Base-by-base conservation (phyloP, 2,329 filamentous ascomycete species). In the Scedosporium minutisporum region DNA sequence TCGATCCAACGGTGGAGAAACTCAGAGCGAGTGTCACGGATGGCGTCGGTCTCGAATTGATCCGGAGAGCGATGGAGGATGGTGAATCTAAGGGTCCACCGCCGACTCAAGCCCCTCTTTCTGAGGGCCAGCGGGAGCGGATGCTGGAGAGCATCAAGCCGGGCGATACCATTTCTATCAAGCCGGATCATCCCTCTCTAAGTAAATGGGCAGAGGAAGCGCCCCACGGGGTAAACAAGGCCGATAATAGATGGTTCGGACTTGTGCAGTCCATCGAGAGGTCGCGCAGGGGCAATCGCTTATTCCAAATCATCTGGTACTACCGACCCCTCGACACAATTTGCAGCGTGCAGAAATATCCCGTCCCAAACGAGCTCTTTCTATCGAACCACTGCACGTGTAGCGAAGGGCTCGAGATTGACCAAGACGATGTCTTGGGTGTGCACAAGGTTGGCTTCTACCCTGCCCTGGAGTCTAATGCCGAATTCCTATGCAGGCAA, bases 371-470 rank as follows among this genome's bases (percentile, higher is more conserved):
- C 60, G 90, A 96, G 71, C 72, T 95, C 0, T 95, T 95, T 65
- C 73, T 93, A 0, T 90, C 87, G 0, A 84, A 91, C 60, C 85
- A 92, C 64, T 93, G 91, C 73, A 88, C 87, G 1, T 95, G 90
- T 65, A 33, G 14, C 18, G 59, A 61, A 1, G 48, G 33, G 10
- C 12, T 38, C 23, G 71, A 75, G 0, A 77, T 90, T 3, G 66
- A 76, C 0, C 78, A 80, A 1, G 72, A 80, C 0, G 80, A 90
- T 41, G 76, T 92, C 0, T 68, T 85, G 0, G 78, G 77, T 0
- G 82, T 81, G 1, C 82, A 88, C 48, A 66, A 77, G 0, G 80
- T 93, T 0, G 78, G 83, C 65, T 87, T 84, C 72, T 82, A 84
- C 6, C 78, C 78, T 0, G 71, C 73, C 1, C 81, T 84, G 0